Base-by-base conservation (phyloP, 306 rosid genomes). In the Pterocarpus macrocarpus region DNA sequence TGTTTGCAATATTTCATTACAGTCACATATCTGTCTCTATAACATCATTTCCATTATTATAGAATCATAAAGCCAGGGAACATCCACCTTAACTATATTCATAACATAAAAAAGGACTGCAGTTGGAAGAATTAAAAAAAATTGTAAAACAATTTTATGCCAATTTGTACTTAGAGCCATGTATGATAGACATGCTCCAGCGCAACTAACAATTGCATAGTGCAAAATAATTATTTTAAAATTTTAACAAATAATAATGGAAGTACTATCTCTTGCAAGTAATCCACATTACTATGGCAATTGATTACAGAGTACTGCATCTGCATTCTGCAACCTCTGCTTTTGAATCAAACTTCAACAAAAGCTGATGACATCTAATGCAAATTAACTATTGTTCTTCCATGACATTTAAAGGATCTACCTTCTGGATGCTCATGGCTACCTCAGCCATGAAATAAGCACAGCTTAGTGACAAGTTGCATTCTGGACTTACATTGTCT, bases 401-500 rank as follows among this genome's bases (percentile, higher is more conserved):
- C 69, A 68, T 14, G 53, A 45, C 6, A 76, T 75, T 73, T 53
- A 59, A 75, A 89, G 80, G 78, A 83, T 67, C 73, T 90, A 95
- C 99, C 97, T 92, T 95, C 78, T 50, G 86, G 76, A 95, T 88
- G 94, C 95, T 91, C 97, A 95, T 89, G 77, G 99, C 94, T 83
- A 91, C 82, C 87, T 95, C 99, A 66, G 90, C 94, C 91, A 93
- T 91, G 86, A 91, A 90, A 90, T 88, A 92, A 76, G 92, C 90
- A 76, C 97, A 89, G 87, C 93, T 90, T 71, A 91, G 71, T 10
- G 75, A 89, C 83, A 95, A 84, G 87, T 95, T 95, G 88, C 91
- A 84, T 87, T 91, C 95, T 44, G 92, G 85, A 83, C 94, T 91
- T 55, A 91, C 97, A 70, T 86, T 90, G 74, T 89, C 97, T 91